Percentiles rank a stretch among this genome's conserved stretches.
Evolutionary conservation across 306 rosid genomes (phyloP).

Genomic region (Cercis canadensis): DNA sequence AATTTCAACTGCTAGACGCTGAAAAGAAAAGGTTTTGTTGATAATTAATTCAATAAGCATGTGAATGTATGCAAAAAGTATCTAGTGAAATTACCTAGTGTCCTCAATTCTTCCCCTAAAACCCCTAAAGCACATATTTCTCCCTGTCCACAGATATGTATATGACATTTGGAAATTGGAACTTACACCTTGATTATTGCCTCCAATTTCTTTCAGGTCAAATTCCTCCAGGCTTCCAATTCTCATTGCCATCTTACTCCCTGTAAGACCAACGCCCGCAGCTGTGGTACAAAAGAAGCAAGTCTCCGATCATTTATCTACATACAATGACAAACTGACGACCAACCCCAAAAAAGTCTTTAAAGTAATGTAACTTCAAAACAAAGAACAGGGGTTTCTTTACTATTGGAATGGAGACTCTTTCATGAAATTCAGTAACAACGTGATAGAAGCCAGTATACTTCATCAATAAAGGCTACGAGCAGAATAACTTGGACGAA

Average conservation of each 20-base stretch:
- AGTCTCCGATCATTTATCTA: constrained; percentile 30
- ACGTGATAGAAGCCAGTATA: neutral
- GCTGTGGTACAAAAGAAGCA: constrained; percentile 45
- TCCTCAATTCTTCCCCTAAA: constrained; percentile 7
- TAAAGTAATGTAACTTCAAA: too few species aligned
- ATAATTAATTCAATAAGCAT: constrained; percentile 29
- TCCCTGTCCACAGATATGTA: neutral
- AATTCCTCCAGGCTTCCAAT: constrained; percentile 66
- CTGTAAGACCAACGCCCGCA: constrained; percentile 67
- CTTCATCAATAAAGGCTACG: neutral
- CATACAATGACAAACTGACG: constrained; percentile 17
- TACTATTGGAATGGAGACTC: too few species aligned
- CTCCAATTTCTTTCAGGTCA: constrained; percentile 56
- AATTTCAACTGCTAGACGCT: constrained; percentile 87
- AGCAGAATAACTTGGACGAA: neutral
- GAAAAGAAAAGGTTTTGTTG: constrained; percentile 40
- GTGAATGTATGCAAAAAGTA: constrained; percentile 12
- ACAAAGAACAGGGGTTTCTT: too few species aligned
- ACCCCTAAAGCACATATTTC: constrained; percentile 19
- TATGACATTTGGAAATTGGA: constrained; percentile 26
- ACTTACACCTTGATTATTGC: constrained; percentile 60
- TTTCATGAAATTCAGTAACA: too few species aligned
- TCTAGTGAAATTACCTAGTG: constrained; percentile 14
- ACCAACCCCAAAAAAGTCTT: neutral
- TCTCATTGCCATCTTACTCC: constrained; percentile 71